These are phyloP conservation scores for Saccharomyces hybrid DNA, from an alignment of 1,139 yeast species.

Conservation along the genomic window DNA sequence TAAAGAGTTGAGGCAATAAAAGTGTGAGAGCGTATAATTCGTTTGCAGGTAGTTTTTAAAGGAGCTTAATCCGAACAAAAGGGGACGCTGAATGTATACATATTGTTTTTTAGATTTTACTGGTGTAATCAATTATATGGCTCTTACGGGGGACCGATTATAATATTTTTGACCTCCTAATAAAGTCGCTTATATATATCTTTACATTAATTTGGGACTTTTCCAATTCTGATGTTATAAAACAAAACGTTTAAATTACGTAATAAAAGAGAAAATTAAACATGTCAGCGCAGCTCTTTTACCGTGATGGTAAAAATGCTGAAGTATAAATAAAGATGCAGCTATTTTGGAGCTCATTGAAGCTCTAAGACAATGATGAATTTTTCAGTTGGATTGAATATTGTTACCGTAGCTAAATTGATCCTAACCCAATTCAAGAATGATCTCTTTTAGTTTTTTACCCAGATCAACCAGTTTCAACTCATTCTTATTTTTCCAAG, in stretches of 20 bases:
- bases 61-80: neutral
- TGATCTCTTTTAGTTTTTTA: neutral
- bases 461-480: neutral
- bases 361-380: neutral
- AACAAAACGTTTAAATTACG: neutral
- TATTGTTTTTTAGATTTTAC: neutral
- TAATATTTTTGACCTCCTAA: neutral
- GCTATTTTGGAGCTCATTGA: neutral
- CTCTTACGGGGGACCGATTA: no score
- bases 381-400: neutral
- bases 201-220: neutral
- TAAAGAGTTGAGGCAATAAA: neutral
- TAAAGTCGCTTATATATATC: neutral
- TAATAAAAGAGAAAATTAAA: no score
- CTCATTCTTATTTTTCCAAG: constrained; percentile 24
- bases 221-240: neutral
- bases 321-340: neutral
- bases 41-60: neutral
- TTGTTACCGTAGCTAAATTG: neutral
- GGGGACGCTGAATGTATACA: neutral
- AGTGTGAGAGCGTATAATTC: neutral
- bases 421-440: neutral
- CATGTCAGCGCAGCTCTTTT: no score
- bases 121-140: neutral
- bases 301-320: no score